Evolutionary conservation across 2,329 filamentous ascomycete species (phyloP).

Genomic region (Fusarium paranaense): DNA sequence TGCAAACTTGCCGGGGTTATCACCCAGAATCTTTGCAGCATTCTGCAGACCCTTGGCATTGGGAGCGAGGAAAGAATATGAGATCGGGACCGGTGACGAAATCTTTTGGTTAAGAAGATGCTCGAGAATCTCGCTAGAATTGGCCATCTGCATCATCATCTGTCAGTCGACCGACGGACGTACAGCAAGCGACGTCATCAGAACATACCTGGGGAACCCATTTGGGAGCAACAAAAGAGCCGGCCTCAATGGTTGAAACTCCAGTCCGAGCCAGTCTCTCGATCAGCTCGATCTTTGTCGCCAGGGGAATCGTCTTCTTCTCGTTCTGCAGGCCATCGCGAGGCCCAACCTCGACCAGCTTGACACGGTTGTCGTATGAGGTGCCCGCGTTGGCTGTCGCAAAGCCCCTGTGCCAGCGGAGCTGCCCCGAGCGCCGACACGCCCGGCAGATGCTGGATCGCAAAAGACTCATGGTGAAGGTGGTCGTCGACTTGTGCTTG

Average conservation of each 20-base stretch:
- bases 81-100: conserved; percentile 66
- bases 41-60: conserved; percentile 79
- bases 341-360: conserved; percentile 85
- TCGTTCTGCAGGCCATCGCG: conserved; percentile 91
- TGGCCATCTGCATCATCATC: conserved; percentile 72
- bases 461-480: conserved; percentile 49
- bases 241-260: conserved; percentile 80
- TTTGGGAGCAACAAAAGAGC: conserved; percentile 85
- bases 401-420: conserved; percentile 50
- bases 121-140: conserved; percentile 79
- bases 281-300: conserved; percentile 82
- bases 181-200: neutral
- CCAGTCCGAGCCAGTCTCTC: conserved; percentile 76
- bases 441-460: conserved; percentile 54
- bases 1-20: conserved; percentile 61
- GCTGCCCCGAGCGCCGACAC: conserved; percentile 50
- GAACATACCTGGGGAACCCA: conserved; percentile 80
- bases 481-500: neutral
- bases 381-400: conserved; percentile 53
- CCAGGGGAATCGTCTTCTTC: conserved; percentile 75
- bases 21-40: conserved; percentile 65
- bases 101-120: conserved; percentile 72
- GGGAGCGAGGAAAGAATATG: conserved; percentile 84
- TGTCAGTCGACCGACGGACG: conserved; percentile 17
- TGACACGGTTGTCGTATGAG: conserved; percentile 59